Conservation (phyloP, 2,329 filamentous ascomycete species). For the Diaporthe sp. region DNA sequence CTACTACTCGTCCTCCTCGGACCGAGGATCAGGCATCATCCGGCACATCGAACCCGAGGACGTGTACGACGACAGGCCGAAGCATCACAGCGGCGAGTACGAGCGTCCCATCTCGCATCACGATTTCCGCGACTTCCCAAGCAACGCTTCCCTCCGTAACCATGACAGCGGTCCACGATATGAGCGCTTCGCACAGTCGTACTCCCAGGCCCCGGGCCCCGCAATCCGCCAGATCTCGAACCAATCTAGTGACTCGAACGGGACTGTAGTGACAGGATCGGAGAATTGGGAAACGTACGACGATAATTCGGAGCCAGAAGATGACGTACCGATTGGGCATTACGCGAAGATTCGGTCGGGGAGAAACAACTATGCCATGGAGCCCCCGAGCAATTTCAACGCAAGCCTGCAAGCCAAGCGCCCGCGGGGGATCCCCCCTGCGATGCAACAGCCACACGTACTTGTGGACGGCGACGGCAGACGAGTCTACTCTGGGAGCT, state of each 20-base stretch:
- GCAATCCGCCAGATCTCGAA: slow-evolving; percentile 76
- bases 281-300: slow-evolving; percentile 99
- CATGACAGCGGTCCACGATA: slow-evolving; percentile 43
- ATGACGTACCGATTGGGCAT: slow-evolving; percentile 79
- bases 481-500: slow-evolving; percentile 71
- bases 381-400: slow-evolving; percentile 68
- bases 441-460: slow-evolving; percentile 57
- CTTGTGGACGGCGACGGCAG: slow-evolving; percentile 71
- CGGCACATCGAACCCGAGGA: slow-evolving; percentile 81
- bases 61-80: slow-evolving; percentile 78
- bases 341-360: slow-evolving; percentile 81
- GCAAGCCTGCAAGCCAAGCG: slow-evolving; percentile 63
- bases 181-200: slow-evolving; percentile 49
- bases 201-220: slow-evolving; percentile 57
- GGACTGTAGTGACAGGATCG: slow-evolving; percentile 80
- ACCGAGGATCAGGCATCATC: slow-evolving; percentile 67
- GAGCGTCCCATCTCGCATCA: slow-evolving; percentile 52
- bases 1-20: slow-evolving; percentile 60
- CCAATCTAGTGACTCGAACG: slow-evolving; percentile 63
- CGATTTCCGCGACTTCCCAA: slow-evolving; percentile 55
- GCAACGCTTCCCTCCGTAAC: slow-evolving; percentile 36
- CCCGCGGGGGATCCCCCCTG: slow-evolving; percentile 65
- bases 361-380: slow-evolving; percentile 48
- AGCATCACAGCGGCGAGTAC: slow-evolving; percentile 48
- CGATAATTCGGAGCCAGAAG: slow-evolving; percentile 81